Evolutionary conservation across 169 alveolate genomes (phyloP), one percentile per base, ranked within the genome.

Genomic region (Plasmodium falciparum): DNA sequence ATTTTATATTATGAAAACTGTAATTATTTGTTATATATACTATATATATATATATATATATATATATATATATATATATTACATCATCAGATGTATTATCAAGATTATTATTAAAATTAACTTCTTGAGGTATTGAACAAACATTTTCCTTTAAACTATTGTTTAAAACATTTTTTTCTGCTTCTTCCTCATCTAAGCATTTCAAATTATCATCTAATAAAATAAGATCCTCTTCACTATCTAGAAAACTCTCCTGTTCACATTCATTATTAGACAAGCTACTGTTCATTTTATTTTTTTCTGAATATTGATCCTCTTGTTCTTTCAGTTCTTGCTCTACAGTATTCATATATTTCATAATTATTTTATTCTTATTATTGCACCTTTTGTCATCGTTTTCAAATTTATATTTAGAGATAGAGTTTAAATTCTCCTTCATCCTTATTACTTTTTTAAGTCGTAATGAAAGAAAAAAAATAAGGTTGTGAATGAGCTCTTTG

Each of bases 181-280:
- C 74, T 7, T 66, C 66, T 50, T 26, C 74, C 45, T 22, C 39
- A 15, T 47, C 54, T 13, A 52, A 66, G 20, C 54, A 26, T n/a
- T 17, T 59, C 24, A 4, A 52, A 24, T 78, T 71, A 26, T 29
- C 69, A 33, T 66, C 89, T 20, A 65, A 49, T 20, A 78, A 78
- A 26, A 78, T 52, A 43, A 78, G 65, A 47, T 78, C 45, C 0
- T 78, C 89, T n/a, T 78, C 76, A 78, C 89, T 78, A 45, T 66
- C 89, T 78, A 67, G 17, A 13, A 39, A 78, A 50, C 65, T 66
- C 22, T 49, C 54, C 39, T 66, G 78, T 20, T 67, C 78, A 65
- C 9, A 39, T 22, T 66, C 62, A 24, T 78, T 45, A 26, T 49
- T 20, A 49, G 89, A 78, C 65, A 50, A 15, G 56, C 33, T 26